Percentiles rank a stretch among this genome's conserved stretches.
These are phyloP conservation scores for Colletotrichum sp. DNA, from an alignment of 2,329 filamentous ascomycete species.

Conservation along the genomic window DNA sequence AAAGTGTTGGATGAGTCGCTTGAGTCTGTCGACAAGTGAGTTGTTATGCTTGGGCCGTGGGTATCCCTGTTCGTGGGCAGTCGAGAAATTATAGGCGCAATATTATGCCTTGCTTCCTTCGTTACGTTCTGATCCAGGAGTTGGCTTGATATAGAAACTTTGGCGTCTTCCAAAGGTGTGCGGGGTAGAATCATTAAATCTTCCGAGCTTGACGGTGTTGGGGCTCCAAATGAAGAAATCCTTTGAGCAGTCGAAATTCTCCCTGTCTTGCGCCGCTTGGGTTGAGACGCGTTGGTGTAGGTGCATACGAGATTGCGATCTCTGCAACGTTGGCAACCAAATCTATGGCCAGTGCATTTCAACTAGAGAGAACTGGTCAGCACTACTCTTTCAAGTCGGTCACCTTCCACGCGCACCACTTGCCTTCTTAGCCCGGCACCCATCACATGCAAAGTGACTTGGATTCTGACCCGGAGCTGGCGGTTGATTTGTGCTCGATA, in stretches of 20 bases:
- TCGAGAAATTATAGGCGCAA: background rate
- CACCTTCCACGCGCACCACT: background rate
- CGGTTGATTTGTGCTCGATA: background rate
- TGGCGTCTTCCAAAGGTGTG: background rate
- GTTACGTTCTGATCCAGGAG: background rate
- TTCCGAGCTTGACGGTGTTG: background rate
- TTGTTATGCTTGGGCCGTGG: background rate
- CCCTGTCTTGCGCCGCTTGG: background rate
- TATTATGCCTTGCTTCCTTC: background rate
- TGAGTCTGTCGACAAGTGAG: background rate
- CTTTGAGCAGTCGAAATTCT: background rate
- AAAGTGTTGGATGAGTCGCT: background rate
- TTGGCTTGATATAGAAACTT: background rate
- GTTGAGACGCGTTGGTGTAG: background rate
- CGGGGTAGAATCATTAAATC: background rate
- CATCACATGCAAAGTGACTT: background rate
- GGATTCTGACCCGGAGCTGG: background rate
- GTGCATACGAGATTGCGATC: background rate
- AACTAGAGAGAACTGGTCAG: background rate
- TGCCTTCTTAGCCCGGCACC: background rate
- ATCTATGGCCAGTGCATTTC: background rate
- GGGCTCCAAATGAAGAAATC: background rate
- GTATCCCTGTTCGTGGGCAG: background rate
- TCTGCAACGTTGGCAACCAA: background rate
- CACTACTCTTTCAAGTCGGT: no score